phyloP scores from a whole-genome alignment of 2,329 filamentous ascomycete species.

The Aspergillus transmontanensis region DNA sequence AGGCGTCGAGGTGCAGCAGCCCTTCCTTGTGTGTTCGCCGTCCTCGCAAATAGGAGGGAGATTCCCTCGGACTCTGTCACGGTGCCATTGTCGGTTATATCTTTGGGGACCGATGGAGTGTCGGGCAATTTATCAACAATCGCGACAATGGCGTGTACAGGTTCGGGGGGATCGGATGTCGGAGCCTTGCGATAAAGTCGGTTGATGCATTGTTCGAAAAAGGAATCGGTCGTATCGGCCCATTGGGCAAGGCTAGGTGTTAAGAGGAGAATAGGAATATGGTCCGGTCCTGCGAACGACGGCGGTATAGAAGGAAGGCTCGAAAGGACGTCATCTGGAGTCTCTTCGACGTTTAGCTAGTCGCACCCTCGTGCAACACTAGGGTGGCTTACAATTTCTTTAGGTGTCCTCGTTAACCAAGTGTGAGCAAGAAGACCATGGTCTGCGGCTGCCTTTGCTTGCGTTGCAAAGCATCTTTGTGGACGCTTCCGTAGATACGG shows the following conservation, averaged over 20 bases:
- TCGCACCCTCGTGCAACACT: not conserved
- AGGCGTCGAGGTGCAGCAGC: constrained; percentile 29
- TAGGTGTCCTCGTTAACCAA: constrained; percentile 36
- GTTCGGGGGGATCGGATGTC: constrained; percentile 1
- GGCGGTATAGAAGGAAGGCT: constrained; percentile 25
- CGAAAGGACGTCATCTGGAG: constrained; percentile 32
- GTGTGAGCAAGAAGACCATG: constrained; percentile 30
- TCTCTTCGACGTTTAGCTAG: constrained; percentile 25
- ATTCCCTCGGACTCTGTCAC: constrained; percentile 35
- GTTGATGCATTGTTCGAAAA: constrained; percentile 34
- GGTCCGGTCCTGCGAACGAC: constrained; percentile 15
- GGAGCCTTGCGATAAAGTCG: constrained; percentile 25
- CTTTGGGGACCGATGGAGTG: constrained; percentile 3
- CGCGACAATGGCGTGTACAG: constrained; percentile 35
- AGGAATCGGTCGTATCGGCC: constrained; percentile 34
- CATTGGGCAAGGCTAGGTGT: constrained; percentile 43
- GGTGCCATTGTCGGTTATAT: not conserved
- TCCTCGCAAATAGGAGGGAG: constrained; percentile 33
- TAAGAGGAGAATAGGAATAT: constrained; percentile 38
- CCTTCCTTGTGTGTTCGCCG: constrained; percentile 33
- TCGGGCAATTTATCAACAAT: constrained; percentile 41
- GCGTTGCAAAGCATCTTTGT: constrained; percentile 23
- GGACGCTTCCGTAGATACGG: constrained; percentile 1
- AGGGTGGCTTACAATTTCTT: constrained; percentile 29
- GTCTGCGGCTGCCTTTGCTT: constrained; percentile 8